A percentile compares a stretch with the other conserved stretches of the same genome.
These are phyloP conservation scores for Plectranthus barbatus DNA, from an alignment of 257 asterid species.

Conservation along the genomic window DNA sequence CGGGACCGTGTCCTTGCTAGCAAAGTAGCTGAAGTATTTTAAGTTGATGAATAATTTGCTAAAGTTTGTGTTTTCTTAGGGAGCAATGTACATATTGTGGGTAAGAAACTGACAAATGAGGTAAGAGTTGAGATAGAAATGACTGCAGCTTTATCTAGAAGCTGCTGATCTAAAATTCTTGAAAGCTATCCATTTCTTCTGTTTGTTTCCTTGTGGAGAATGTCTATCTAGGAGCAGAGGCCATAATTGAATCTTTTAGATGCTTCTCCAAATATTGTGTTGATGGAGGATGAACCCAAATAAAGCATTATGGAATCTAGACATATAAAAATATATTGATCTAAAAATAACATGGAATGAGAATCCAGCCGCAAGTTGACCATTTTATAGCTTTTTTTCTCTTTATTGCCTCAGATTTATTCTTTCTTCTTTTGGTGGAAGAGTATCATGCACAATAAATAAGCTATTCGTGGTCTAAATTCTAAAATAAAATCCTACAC, in stretches of 20 bases:
- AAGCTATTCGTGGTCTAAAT: neutral
- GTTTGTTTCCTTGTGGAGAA: neutral
- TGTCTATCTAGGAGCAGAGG: no score
- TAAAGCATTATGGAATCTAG: neutral
- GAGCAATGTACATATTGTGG: neutral
- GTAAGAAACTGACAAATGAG: neutral
- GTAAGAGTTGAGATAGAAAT: neutral
- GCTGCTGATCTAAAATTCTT: neutral
- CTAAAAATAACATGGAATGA: neutral
- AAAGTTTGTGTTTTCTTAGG: neutral
- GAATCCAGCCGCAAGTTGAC: neutral
- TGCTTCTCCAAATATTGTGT: neutral
- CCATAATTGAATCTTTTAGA: neutral
- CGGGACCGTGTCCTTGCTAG: constrained; percentile 66
- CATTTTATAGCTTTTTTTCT: neutral
- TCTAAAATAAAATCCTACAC: no score
- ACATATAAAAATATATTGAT: no score
- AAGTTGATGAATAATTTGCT: neutral
- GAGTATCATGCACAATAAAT: neutral
- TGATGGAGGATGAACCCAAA: no score
- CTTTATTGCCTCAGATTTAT: neutral
- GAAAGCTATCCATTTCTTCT: neutral
- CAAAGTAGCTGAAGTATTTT: constrained; percentile 63
- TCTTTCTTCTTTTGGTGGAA: no score
- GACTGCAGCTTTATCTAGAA: neutral